Conservation (phyloP, 768 basidiomycete species). For the Lyophyllum decastes region DNA sequence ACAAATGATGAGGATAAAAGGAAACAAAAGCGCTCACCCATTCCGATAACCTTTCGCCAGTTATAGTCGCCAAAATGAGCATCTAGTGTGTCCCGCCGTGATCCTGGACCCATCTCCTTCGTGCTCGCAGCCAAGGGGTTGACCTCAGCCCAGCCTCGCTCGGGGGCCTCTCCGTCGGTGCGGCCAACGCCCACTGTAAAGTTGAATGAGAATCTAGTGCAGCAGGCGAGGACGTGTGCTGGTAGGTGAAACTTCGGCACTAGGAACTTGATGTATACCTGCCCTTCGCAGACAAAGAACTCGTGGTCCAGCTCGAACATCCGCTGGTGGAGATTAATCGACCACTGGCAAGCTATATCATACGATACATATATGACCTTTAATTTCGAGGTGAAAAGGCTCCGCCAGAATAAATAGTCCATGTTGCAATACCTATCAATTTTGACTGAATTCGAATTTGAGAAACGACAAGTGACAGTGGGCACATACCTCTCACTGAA, state of each 20-base stretch:
- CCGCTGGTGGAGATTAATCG: conserved; percentile 14
- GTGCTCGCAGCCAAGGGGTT: conserved; percentile 29
- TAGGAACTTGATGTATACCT: conserved; percentile 15
- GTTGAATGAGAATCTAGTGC: conserved; percentile 22
- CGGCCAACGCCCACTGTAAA: conserved; percentile 12
- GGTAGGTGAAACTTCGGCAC: conserved; percentile 29
- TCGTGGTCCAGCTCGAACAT: conserved; percentile 8
- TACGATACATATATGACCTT: conserved; percentile 14
- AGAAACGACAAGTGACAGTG: neutral
- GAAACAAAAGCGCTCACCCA: conserved; percentile 18
- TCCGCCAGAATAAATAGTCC: conserved; percentile 19
- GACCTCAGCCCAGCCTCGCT: neutral
- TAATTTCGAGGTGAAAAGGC: conserved; percentile 7
- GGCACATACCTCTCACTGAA: conserved; percentile 29
- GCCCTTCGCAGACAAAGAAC: neutral
- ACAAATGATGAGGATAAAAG: neutral
- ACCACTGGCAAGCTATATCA: conserved; percentile 23
- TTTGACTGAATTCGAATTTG: no score
- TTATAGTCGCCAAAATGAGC: conserved; percentile 23
- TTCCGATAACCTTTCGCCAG: conserved; percentile 12
- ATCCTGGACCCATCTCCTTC: neutral
- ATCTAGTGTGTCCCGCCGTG: conserved; percentile 35
- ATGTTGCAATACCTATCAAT: conserved; percentile 32
- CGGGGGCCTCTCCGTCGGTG: neutral
- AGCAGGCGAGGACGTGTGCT: conserved; percentile 24